phyloP scores from a whole-genome alignment of 768 basidiomycete species.

The Serendipita indica region DNA sequence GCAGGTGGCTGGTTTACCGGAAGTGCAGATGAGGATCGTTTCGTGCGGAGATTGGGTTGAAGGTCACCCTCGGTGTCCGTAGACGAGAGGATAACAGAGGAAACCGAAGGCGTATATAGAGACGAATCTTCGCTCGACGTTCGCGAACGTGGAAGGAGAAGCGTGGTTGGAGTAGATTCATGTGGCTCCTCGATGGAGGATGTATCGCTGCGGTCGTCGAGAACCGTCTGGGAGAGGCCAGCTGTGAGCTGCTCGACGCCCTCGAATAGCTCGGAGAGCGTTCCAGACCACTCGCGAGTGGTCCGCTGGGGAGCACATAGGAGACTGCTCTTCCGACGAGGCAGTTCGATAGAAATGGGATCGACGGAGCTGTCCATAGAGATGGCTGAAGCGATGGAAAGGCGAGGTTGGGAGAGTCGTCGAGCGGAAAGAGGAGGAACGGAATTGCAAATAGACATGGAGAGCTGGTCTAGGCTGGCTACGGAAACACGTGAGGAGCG shows the following conservation, averaged over 20 bases:
- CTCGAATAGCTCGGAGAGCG: background rate
- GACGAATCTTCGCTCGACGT: background rate
- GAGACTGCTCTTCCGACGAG: too few species aligned
- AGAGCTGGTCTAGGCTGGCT: background rate
- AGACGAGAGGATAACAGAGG: background rate
- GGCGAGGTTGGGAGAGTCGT: background rate
- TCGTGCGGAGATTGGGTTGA: background rate
- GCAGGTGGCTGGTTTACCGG: background rate
- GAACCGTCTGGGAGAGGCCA: too few species aligned
- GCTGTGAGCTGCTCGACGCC: background rate
- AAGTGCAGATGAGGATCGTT: background rate
- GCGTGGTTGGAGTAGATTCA: too few species aligned
- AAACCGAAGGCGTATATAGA: background rate
- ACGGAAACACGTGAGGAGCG: background rate
- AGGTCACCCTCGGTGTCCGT: too few species aligned
- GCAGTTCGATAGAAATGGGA: too few species aligned
- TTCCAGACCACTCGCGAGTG: too few species aligned
- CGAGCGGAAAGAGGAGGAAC: background rate
- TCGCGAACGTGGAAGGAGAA: too few species aligned
- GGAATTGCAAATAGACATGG: background rate
- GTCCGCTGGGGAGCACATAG: too few species aligned
- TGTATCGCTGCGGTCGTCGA: too few species aligned
- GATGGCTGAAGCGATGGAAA: background rate
- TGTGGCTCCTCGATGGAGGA: too few species aligned
- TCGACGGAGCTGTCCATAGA: background rate